These are phyloP conservation scores for Lunasporangiospora selenospora DNA, from an alignment of 192 early-diverging fungal genomes.

Conservation along the genomic window DNA sequence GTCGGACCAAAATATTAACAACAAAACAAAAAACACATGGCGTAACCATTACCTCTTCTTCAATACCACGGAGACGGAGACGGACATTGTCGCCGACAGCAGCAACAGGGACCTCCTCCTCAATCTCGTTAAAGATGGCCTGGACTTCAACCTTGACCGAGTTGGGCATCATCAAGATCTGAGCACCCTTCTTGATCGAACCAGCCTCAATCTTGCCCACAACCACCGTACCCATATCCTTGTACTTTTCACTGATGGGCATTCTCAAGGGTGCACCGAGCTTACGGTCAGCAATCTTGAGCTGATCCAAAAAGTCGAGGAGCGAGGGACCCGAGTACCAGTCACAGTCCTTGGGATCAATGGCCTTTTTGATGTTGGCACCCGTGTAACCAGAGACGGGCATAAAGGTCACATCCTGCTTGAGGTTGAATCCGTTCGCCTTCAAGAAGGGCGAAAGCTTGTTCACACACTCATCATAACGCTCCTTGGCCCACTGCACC, in stretches of 20 bases:
- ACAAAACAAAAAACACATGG: background rate
- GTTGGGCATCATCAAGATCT: conserved; percentile 94
- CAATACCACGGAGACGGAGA: conserved; percentile 86
- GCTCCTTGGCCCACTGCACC: conserved; percentile 89
- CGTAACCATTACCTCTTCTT: conserved; percentile 78
- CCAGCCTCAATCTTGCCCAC: conserved; percentile 98
- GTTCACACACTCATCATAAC: conserved; percentile 89
- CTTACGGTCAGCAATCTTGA: conserved; percentile 88
- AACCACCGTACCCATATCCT: conserved; percentile 98
- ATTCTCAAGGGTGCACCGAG: conserved; percentile 89
- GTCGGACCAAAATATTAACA: background rate
- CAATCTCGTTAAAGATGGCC: conserved; percentile 84
- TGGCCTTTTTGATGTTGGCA: conserved; percentile 92
- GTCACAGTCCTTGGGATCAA: conserved; percentile 62
- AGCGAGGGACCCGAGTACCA: conserved; percentile 92
- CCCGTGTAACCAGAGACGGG: conserved; percentile 98
- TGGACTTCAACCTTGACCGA: conserved; percentile 79
- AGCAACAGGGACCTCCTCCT: conserved; percentile 77
- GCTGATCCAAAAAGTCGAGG: conserved; percentile 83
- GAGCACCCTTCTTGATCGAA: conserved; percentile 85
- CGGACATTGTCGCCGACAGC: conserved; percentile 95
- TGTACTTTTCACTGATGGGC: conserved; percentile 95
- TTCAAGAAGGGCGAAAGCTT: conserved; percentile 94
- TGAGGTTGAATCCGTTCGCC: conserved; percentile 87
- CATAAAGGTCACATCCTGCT: conserved; percentile 80